These are phyloP conservation scores for Chalciporus piperatus DNA, from an alignment of 768 basidiomycete genomes.

Conservation along the genomic window DNA sequence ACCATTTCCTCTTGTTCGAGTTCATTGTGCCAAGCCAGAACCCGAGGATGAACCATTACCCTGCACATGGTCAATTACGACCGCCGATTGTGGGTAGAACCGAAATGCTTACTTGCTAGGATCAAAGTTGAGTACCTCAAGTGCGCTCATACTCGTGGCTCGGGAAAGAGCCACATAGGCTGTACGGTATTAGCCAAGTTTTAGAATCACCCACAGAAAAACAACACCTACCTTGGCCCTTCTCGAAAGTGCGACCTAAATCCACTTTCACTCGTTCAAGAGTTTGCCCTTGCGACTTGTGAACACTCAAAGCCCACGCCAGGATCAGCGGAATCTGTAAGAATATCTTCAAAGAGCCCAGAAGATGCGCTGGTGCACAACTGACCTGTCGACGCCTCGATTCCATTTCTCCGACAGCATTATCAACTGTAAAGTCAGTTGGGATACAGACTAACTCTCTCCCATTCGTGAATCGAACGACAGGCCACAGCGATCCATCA, in stretches of 20 bases:
- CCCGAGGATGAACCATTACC: constrained; percentile 62
- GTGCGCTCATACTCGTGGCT: constrained; percentile 60
- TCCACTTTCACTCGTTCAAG: constrained; percentile 81
- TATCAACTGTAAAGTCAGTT: constrained; percentile 60
- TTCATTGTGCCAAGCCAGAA: constrained; percentile 53
- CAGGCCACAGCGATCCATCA: constrained; percentile 48
- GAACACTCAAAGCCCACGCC: constrained; percentile 87
- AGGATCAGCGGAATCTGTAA: constrained; percentile 56
- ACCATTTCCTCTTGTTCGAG: constrained; percentile 19
- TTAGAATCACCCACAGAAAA: neutral
- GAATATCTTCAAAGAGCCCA: constrained; percentile 16
- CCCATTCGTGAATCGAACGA: constrained; percentile 57
- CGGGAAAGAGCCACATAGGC: constrained; percentile 75
- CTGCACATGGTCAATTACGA: constrained; percentile 32
- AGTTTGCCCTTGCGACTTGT: constrained; percentile 91
- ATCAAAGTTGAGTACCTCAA: constrained; percentile 67
- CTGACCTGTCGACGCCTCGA: constrained; percentile 58
- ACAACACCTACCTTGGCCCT: constrained; percentile 58
- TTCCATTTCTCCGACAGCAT: constrained; percentile 55
- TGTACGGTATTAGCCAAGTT: constrained; percentile 20
- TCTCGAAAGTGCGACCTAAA: constrained; percentile 72
- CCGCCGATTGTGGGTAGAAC: neutral
- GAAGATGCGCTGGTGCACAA: neutral
- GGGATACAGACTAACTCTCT: constrained; percentile 48
- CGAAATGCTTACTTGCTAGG: constrained; percentile 46